Base-by-base conservation (phyloP, 805 yeast species). In the Nakazawaea ishiwadae region DNA sequence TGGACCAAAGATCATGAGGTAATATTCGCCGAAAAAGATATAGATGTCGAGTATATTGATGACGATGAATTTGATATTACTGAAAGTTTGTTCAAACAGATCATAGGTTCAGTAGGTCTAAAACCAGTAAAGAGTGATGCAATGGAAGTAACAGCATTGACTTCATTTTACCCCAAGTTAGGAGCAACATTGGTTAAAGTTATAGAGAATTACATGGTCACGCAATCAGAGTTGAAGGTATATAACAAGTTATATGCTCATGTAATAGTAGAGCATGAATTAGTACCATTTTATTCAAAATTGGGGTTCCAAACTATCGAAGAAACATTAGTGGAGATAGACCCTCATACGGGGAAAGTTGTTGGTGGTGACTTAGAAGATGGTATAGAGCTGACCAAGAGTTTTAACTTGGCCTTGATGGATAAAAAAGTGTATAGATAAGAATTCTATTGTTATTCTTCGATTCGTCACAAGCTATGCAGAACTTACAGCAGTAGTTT, bases 91-190 rank as follows among this genome's bases (percentile, higher is more conserved):
- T 42, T 49, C 2, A 28, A 42, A 15, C 21, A 21, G 5, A 47
- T 62, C 4, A 37, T 63, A 7, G 72, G 71, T 1, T 59, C 71
- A 2, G 48, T 59, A 2, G 71, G 65, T 3, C 42, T 61, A 19
- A 68, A 62, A 42, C 60, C 61, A 11, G 45, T 34, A 17, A 40
- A 46, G 7, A 21, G 40, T 2, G 44, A 19, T 35, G 52, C 53
- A n/a, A 54, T 58, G 32, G 81, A 74, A 48, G 40, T 78, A 9
- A 76, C 84, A 0, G 73, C 71, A 5, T 70, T 73, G 45, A 69
- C 80, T 0, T 74, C 84, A 0, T 75, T 71, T 43, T 60, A 66
- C 49, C 69, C 71, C 16, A 53, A 56, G n/a, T 39, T 62, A 10
- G 73, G 69, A 4, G 52, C 68, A 1, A 40, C 42, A 4, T 40